These are phyloP conservation scores for Alternaria burnsii DNA, from an alignment of 2,329 filamentous ascomycete species.

Conservation along the genomic window DNA sequence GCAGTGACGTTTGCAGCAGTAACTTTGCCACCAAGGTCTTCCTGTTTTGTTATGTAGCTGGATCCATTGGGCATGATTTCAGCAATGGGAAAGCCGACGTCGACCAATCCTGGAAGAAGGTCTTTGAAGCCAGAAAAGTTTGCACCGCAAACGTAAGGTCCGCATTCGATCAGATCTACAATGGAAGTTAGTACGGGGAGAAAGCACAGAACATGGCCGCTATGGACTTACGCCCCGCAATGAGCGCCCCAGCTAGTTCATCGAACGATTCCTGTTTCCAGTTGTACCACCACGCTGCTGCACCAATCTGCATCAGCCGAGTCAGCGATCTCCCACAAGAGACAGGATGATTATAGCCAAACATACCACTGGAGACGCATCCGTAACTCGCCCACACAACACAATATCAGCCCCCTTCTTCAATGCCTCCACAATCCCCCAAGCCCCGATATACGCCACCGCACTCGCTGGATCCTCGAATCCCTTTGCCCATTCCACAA, in stretches of 20 bases:
- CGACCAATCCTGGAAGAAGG: slow-evolving; percentile 48
- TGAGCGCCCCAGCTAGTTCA: too few species aligned
- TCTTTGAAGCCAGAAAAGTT: slow-evolving; percentile 60
- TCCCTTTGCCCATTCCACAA: too few species aligned
- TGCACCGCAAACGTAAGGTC: slow-evolving; percentile 52
- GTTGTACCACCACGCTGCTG: too few species aligned
- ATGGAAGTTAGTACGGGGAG: too few species aligned
- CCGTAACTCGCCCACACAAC: slow-evolving; percentile 36
- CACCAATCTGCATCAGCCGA: too few species aligned
- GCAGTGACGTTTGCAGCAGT: background rate
- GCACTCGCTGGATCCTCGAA: too few species aligned
- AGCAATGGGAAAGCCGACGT: slow-evolving; percentile 56
- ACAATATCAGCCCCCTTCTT: slow-evolving; percentile 36
- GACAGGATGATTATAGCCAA: background rate
- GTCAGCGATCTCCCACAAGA: too few species aligned
- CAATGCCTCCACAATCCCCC: slow-evolving; percentile 19
- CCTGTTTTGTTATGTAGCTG: slow-evolving; percentile 54
- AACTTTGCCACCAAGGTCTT: background rate
- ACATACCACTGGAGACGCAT: slow-evolving; percentile 41
- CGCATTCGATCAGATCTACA: background rate
- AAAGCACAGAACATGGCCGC: too few species aligned
- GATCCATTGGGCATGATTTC: slow-evolving; percentile 54
- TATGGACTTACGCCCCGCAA: too few species aligned
- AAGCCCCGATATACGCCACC: too few species aligned
- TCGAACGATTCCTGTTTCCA: too few species aligned